phyloP scores from a whole-genome alignment of 73 alveolate genomes.

The Stentor roeselii region DNA sequence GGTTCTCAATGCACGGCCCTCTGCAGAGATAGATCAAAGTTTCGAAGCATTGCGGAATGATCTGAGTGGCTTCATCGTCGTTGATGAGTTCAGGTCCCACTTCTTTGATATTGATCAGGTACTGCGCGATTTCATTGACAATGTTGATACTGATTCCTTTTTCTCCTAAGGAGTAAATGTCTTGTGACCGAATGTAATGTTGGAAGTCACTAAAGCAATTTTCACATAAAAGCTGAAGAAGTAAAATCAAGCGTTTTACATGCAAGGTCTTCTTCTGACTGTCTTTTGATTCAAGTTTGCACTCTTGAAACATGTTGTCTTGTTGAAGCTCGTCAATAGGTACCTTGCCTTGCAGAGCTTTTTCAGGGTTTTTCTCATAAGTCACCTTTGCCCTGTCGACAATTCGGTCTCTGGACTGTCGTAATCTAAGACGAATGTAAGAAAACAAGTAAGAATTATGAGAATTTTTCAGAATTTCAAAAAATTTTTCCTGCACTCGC shows the following conservation, averaged over 20 bases:
- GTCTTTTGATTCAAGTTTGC: neutral
- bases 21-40: slow-evolving; percentile 33
- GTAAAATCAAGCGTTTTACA: neutral
- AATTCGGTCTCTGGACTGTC: slow-evolving; percentile 18
- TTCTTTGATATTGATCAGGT: slow-evolving; percentile 11
- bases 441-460: neutral
- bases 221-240: neutral
- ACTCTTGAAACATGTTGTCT: neutral
- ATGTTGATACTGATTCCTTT: neutral
- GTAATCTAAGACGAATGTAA: neutral
- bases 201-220: slow-evolving; percentile 17
- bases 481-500: neutral
- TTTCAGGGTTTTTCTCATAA: slow-evolving; percentile 22
- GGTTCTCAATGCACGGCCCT: slow-evolving; percentile 47
- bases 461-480: neutral
- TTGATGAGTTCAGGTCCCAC: neutral
- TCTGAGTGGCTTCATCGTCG: slow-evolving; percentile 1
- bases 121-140: neutral
- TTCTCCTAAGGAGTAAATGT: neutral
- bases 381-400: slow-evolving; percentile 9
- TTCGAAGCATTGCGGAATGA: slow-evolving; percentile 27
- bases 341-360: neutral
- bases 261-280: neutral
- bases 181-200: slow-evolving; percentile 20
- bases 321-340: neutral